Percentiles rank a stretch among this genome's conserved stretches.
Evolutionary conservation across 2,329 filamentous ascomycete genomes (phyloP).

Genomic region (Plenodomus biglobosus): DNA sequence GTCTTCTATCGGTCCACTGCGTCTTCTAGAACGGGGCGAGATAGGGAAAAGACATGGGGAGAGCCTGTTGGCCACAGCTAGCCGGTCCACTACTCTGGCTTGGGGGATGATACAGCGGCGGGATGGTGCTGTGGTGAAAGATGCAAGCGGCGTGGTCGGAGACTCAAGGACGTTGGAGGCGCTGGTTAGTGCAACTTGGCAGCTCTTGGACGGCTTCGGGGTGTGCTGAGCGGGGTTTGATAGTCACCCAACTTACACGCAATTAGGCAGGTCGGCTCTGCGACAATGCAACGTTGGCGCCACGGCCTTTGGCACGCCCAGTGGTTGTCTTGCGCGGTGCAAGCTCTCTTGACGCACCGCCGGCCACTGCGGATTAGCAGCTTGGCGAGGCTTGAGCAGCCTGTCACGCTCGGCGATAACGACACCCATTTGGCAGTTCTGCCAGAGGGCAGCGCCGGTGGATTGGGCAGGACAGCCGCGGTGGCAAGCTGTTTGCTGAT

Average conservation of each 20-base stretch:
- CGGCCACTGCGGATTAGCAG: constrained; percentile 13
- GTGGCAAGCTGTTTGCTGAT: constrained; percentile 21
- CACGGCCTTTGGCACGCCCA: constrained; percentile 4
- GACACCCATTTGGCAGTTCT: constrained; percentile 4
- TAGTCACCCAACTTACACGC: constrained; percentile 9
- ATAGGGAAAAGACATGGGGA: not conserved
- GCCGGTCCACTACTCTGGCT: no score
- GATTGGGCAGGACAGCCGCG: constrained; percentile 16
- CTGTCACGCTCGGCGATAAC: constrained; percentile 10
- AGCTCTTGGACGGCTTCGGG: not conserved
- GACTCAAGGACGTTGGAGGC: constrained; percentile 8
- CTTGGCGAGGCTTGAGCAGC: constrained; percentile 17
- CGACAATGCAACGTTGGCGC: constrained; percentile 8
- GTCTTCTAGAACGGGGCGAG: constrained; percentile 1
- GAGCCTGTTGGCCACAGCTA: constrained; percentile 4
- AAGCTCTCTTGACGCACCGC: constrained; percentile 16
- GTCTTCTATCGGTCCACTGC: not conserved
- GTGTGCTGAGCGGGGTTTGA: constrained; percentile 3
- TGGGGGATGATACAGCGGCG: no score
- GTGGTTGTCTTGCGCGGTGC: constrained; percentile 12
- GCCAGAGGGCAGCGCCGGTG: constrained; percentile 6
- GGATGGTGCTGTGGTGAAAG: no score
- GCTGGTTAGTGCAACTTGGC: constrained; percentile 7
- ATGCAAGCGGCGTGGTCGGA: not conserved
- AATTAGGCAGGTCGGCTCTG: constrained; percentile 7